phyloP scores from a whole-genome alignment of 2,329 filamentous ascomycete species.

The Fusarium bactridioides region DNA sequence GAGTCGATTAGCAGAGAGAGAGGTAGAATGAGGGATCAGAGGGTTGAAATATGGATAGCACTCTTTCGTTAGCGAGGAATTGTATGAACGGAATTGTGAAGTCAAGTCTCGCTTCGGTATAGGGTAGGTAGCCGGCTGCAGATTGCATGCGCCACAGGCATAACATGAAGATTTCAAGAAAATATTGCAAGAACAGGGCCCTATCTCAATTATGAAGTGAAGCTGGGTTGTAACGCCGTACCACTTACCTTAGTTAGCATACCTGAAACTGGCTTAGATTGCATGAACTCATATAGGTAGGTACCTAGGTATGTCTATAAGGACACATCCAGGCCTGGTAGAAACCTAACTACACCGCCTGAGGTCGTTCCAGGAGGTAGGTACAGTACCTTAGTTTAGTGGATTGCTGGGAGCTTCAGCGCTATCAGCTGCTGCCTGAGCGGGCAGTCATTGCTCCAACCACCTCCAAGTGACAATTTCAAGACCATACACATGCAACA shows the following conservation, averaged over 20 bases:
- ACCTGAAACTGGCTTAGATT: neutral
- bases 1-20: neutral
- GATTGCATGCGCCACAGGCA: neutral
- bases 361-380: neutral
- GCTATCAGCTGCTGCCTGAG: neutral
- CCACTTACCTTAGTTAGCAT: neutral
- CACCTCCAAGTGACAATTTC: constrained; percentile 4
- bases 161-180: neutral
- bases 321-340: neutral
- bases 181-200: neutral
- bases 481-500: neutral
- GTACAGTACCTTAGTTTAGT: neutral
- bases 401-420: constrained; percentile 8
- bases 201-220: neutral
- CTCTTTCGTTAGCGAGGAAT: neutral
- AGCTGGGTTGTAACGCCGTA: neutral
- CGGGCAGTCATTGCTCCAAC: neutral
- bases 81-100: too few species aligned
- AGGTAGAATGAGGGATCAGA: neutral
- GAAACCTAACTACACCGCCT: neutral
- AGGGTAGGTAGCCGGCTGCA: neutral
- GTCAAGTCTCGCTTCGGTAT: neutral
- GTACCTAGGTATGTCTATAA: neutral
- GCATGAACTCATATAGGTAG: neutral
- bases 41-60: neutral